phyloP scores from a whole-genome alignment of 345 rosid genomes.

The Trapa incisa region DNA sequence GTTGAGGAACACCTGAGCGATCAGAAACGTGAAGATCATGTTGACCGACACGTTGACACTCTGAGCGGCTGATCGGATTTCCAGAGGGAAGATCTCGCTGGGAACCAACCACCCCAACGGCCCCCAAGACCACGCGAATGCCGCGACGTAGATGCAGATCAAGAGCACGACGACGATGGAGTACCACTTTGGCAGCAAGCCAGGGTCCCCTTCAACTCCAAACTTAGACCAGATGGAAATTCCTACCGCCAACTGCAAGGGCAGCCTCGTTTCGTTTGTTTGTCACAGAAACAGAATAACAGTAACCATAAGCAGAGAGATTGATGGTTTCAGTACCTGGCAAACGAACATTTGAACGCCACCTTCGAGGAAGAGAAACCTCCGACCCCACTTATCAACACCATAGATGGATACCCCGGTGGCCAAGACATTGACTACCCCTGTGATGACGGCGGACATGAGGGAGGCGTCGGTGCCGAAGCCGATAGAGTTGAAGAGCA shows the following conservation, averaged over 20 bases:
- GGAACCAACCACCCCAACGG: slow-evolving; percentile 45
- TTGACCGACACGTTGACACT: slow-evolving; percentile 34
- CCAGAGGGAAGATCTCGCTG: slow-evolving; percentile 32
- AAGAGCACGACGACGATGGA: slow-evolving; percentile 19
- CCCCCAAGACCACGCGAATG: slow-evolving; percentile 46
- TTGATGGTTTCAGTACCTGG: slow-evolving; percentile 31
- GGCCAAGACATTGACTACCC: slow-evolving; percentile 43
- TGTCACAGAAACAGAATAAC: neutral
- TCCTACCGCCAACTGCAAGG: slow-evolving; percentile 33
- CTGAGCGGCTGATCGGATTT: slow-evolving; percentile 35
- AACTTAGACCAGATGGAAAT: slow-evolving; percentile 29
- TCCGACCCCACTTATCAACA: slow-evolving; percentile 74
- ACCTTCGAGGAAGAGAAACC: slow-evolving; percentile 63
- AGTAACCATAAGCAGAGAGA: neutral
- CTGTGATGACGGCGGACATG: slow-evolving; percentile 75
- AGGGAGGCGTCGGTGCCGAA: slow-evolving; percentile 51
- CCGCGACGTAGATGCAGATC: slow-evolving; percentile 28
- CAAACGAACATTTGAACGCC: slow-evolving; percentile 68
- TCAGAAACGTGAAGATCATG: slow-evolving; percentile 25
- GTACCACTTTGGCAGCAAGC: slow-evolving; percentile 17
- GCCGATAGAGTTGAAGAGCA: slow-evolving; percentile 64
- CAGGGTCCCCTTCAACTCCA: slow-evolving; percentile 31
- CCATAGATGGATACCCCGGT: slow-evolving; percentile 61
- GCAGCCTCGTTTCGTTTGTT: neutral
- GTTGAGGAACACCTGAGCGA: slow-evolving; percentile 27